Base-by-base conservation (phyloP, 2,329 filamentous ascomycete species). In the Ramularia endophylla region DNA sequence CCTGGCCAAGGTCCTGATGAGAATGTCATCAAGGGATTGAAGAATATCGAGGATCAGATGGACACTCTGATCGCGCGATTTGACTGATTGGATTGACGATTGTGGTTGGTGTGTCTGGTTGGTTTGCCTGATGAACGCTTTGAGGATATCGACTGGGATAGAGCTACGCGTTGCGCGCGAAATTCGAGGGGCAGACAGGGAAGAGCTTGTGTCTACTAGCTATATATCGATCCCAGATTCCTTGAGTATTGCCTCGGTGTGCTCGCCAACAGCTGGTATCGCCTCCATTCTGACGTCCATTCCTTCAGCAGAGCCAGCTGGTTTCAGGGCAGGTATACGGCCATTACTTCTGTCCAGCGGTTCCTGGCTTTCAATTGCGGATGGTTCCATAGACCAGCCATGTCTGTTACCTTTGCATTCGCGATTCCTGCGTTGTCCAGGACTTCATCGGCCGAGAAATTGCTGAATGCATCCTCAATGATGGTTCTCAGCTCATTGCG, bases 1-100 rank as follows among this genome's bases (percentile, higher is more conserved):
- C 84, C 86, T 0, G 87, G 87, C 1, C 67, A 83, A 55, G 90
- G 90, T 0, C 83, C 85, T 0, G 92, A 98, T 61, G 83, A 94
- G 65, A 97, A 97, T 58, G 81, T 95, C 20, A 81, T 97, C 54
- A 74, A 80, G 43, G 74, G 84, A 41, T 65, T 94, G 47, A 56
- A 53, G 44, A 58, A 54, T 27, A 48, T 59, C 8, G 59, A 63
- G 36, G 46, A 52, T 20, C 55, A 59, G 50, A 56, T 62, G 50
- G 55, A 62, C 36, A 22, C 44, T 28, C 44, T 62, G 17, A 58
- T 62, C 33, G 49, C 48, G 4, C 46, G 49, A 17, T 51, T 60
- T 31, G 52, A 53, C 9, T 44, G 22, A 25, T 6, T 25, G 22
- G 22, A 11, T 6, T 6, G 22, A 6, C 6, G 22, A 11, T 25